These are phyloP conservation scores for Iodosphaeria phyllophila DNA, from an alignment of 2,329 filamentous ascomycete genomes.

Conservation along the genomic window DNA sequence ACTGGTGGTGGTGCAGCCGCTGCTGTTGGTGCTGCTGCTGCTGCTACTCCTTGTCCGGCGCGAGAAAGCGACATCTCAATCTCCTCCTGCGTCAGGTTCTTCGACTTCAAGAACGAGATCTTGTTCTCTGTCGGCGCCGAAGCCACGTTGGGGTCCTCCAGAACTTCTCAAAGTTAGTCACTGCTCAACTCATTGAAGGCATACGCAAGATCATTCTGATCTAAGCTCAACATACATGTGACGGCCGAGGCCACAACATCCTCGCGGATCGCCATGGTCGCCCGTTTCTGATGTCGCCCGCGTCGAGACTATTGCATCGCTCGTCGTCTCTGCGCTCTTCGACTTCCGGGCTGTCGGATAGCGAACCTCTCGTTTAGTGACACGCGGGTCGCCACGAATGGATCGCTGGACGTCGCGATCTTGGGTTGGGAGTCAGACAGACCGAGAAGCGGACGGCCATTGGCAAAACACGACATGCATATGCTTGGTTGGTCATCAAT, in stretches of 20 bases:
- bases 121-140: constrained; percentile 83
- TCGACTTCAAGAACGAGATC: constrained; percentile 82
- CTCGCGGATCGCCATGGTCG: constrained; percentile 71
- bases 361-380: too few species aligned
- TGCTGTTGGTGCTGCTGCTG: constrained; percentile 32
- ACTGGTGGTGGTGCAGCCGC: constrained; percentile 18
- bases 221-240: constrained; percentile 8
- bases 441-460: too few species aligned
- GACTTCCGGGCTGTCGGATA: too few species aligned
- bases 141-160: constrained; percentile 85
- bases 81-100: constrained; percentile 94
- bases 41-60: too few species aligned
- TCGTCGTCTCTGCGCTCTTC: too few species aligned
- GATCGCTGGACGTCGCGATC: too few species aligned
- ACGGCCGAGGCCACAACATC: constrained; percentile 29
- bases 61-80: constrained; percentile 70
- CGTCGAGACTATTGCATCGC: too few species aligned
- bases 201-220: not conserved
- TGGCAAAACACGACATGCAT: too few species aligned
- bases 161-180: too few species aligned
- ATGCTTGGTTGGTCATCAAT: too few species aligned
- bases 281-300: constrained; percentile 1
- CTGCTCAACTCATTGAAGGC: not conserved
- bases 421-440: too few species aligned
- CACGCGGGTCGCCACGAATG: too few species aligned